Evolutionary conservation across 495 filamentous ascomycete genomes (phyloP).

Genomic region (Amphirosellinia nigrospora): DNA sequence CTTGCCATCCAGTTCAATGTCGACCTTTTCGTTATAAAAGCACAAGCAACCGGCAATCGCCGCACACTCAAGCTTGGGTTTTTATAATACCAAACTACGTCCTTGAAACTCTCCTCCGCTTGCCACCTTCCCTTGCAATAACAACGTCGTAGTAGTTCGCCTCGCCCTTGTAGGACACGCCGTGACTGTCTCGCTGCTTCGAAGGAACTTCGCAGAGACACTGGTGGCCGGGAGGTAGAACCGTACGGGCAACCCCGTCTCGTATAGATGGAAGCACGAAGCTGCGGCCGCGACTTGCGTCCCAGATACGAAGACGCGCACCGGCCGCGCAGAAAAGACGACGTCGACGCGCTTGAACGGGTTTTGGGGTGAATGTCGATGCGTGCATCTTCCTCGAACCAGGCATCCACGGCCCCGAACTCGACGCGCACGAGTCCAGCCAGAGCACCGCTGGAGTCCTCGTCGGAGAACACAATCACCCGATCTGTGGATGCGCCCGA

Average conservation of each 20-base stretch:
- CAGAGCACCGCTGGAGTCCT: not conserved
- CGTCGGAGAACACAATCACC: slow-evolving; percentile 27
- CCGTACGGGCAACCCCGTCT: slow-evolving; percentile 57
- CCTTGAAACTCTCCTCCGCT: slow-evolving; percentile 46
- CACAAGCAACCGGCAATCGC: slow-evolving; percentile 55
- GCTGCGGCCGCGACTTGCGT: slow-evolving; percentile 45
- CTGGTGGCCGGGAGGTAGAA: slow-evolving; percentile 58
- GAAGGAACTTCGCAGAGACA: slow-evolving; percentile 46
- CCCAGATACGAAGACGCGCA: slow-evolving; percentile 19
- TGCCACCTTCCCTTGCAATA: slow-evolving; percentile 24
- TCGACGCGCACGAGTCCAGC: slow-evolving; percentile 30
- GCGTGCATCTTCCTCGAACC: slow-evolving; percentile 64
- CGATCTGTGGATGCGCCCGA: slow-evolving; percentile 24
- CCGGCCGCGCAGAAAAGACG: slow-evolving; percentile 51
- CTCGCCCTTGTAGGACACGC: slow-evolving; percentile 65
- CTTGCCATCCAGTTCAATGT: slow-evolving; percentile 60
- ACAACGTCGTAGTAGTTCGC: slow-evolving; percentile 55
- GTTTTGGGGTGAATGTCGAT: slow-evolving; percentile 65
- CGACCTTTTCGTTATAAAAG: slow-evolving; percentile 68
- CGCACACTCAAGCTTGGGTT: slow-evolving; percentile 56
- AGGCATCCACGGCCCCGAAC: slow-evolving; percentile 49
- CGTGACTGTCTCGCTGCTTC: slow-evolving; percentile 49
- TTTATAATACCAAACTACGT: slow-evolving; percentile 63
- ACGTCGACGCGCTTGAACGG: slow-evolving; percentile 67
- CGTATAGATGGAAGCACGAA: slow-evolving; percentile 52